Conservation (phyloP, 495 filamentous ascomycete genomes). For the Apodospora peruviana region DNA sequence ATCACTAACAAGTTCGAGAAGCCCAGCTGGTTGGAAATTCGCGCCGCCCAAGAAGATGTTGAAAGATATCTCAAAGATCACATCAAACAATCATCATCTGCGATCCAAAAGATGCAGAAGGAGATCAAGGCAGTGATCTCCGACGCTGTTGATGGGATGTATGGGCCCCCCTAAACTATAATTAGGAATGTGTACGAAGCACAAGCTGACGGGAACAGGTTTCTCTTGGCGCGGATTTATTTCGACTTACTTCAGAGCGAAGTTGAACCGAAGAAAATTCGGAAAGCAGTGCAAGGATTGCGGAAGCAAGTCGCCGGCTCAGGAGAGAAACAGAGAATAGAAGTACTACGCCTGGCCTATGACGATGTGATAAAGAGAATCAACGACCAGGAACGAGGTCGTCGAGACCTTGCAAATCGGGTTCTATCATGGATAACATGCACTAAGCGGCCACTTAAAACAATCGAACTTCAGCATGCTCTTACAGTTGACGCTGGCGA, state of each 20-base stretch:
- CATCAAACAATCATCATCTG: background rate
- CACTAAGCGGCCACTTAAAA: no score
- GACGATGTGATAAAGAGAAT: no score
- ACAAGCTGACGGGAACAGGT: background rate
- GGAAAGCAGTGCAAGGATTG: background rate
- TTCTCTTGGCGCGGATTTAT: background rate
- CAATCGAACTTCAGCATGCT: no score
- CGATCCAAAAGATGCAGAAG: background rate
- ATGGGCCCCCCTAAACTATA: no score
- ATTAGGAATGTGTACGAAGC: background rate
- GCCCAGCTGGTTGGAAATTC: background rate
- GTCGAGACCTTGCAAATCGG: no score
- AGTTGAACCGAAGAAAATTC: background rate
- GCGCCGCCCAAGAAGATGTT: background rate
- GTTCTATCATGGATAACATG: no score
- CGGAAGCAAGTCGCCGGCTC: background rate
- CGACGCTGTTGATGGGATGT: background rate
- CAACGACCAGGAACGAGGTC: no score
- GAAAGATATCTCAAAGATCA: background rate
- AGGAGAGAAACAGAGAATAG: background rate
- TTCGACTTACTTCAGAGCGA: background rate
- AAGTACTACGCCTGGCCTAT: background rate
- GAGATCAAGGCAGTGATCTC: background rate
- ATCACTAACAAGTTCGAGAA: conserved; percentile 4
- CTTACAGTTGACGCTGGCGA: no score